Conservation (phyloP, 2,329 filamentous ascomycete species). For the Arthrobotrys conoides region DNA sequence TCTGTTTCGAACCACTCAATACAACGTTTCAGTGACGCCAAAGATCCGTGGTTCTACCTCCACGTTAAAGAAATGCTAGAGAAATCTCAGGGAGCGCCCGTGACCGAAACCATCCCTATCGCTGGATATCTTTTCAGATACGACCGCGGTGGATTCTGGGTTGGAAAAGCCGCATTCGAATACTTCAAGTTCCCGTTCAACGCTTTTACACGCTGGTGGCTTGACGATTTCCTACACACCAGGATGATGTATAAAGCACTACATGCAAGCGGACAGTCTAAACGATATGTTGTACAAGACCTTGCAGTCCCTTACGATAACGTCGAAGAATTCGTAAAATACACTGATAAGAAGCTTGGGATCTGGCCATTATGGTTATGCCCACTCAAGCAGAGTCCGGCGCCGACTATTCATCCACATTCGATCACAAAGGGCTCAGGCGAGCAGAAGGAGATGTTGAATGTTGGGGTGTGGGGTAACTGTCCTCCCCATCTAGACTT, state of each 20-base stretch:
- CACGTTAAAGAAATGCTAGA: slow-evolving; percentile 70
- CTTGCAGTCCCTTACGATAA: slow-evolving; percentile 57
- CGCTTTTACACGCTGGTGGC: slow-evolving; percentile 73
- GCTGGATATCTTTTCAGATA: slow-evolving; percentile 80
- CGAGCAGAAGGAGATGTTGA: slow-evolving; percentile 69
- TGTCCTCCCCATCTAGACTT: slow-evolving; percentile 68
- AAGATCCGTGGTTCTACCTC: slow-evolving; percentile 82
- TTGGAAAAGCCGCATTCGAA: slow-evolving; percentile 74
- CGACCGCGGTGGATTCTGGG: slow-evolving; percentile 79
- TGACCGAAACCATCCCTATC: slow-evolving; percentile 73
- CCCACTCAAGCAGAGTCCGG: slow-evolving; percentile 69
- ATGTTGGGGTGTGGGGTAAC: slow-evolving; percentile 76
- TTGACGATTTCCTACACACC: slow-evolving; percentile 76
- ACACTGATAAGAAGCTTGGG: slow-evolving; percentile 69
- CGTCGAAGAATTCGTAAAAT: slow-evolving; percentile 64
- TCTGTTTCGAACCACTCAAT: slow-evolving; percentile 67
- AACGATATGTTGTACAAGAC: slow-evolving; percentile 67
- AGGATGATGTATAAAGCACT: slow-evolving; percentile 77
- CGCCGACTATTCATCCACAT: slow-evolving; percentile 65
- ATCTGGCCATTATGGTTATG: slow-evolving; percentile 75
- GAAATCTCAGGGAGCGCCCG: slow-evolving; percentile 31
- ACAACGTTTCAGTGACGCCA: slow-evolving; percentile 72
- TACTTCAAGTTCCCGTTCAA: slow-evolving; percentile 79
- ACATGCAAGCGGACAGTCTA: slow-evolving; percentile 73
- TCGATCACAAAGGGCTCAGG: slow-evolving; percentile 9